A percentile compares a stretch with the other conserved stretches of the same genome.
Evolutionary conservation across 1,139 yeast genomes (phyloP).

Genomic region (Saccharomyces uvarum): DNA sequence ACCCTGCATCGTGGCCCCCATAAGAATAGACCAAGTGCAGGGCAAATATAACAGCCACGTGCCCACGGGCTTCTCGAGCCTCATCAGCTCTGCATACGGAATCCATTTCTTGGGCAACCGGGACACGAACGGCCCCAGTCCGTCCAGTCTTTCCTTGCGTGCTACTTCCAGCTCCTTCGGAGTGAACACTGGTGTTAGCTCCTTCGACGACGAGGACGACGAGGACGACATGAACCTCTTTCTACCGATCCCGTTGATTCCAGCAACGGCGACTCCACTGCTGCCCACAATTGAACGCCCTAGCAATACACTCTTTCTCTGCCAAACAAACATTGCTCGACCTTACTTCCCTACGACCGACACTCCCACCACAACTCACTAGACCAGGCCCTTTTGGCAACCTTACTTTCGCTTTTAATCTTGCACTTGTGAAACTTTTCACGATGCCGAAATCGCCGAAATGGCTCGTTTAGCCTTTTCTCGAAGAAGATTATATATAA

Average conservation of each 20-base stretch:
- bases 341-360: not conserved
- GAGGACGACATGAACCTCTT: not conserved
- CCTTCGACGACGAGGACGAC: not conserved
- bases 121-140: conserved; percentile 52
- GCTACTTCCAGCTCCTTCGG: conserved; percentile 52
- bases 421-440: not conserved
- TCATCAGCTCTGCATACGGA: conserved; percentile 86
- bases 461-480: not conserved
- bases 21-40: conserved; percentile 46
- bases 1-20: conserved; percentile 70
- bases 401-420: not conserved
- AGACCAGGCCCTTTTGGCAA: not conserved
- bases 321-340: not conserved
- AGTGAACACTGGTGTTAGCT: conserved; percentile 34
- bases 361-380: not conserved
- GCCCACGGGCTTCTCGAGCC: conserved; percentile 92
- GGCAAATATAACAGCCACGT: conserved; percentile 78
- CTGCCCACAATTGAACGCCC: not conserved
- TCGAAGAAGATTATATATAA: not conserved
- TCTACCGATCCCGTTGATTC: not conserved
- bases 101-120: conserved; percentile 63
- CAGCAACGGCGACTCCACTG: not conserved
- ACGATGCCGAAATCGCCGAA: conserved; percentile 1
- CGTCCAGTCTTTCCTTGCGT: conserved; percentile 47
- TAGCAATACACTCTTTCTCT: not conserved